These are phyloP conservation scores for Coniochaeta sp. DNA, from an alignment of 2,329 filamentous ascomycete species.

Conservation along the genomic window DNA sequence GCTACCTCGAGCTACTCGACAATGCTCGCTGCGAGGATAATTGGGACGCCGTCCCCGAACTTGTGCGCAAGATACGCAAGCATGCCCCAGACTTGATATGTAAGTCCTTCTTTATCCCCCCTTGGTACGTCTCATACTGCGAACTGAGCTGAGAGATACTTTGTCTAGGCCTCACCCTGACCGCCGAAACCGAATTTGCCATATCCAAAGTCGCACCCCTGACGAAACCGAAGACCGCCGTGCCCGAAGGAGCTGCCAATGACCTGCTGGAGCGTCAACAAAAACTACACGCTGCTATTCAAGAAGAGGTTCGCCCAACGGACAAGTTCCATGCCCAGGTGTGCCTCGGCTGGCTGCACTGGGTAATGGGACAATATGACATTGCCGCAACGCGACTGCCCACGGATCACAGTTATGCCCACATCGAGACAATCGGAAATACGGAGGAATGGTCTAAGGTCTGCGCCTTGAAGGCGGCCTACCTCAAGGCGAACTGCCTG, in stretches of 20 bases:
- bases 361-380: slow-evolving; percentile 63
- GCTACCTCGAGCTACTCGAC: slow-evolving; percentile 79
- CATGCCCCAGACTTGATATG: slow-evolving; percentile 82
- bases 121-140: neutral
- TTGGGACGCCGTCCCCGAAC: slow-evolving; percentile 81
- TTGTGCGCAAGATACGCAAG: slow-evolving; percentile 89
- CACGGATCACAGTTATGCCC: slow-evolving; percentile 47
- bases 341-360: slow-evolving; percentile 80
- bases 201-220: slow-evolving; percentile 47
- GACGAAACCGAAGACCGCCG: slow-evolving; percentile 30
- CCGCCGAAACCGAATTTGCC: slow-evolving; percentile 62
- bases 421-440: slow-evolving; percentile 43
- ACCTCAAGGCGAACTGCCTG: slow-evolving; percentile 64
- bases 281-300: slow-evolving; percentile 48
- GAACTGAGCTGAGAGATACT: neutral
- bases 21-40: slow-evolving; percentile 79
- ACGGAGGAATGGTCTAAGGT: slow-evolving; percentile 73
- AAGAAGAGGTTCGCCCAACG: slow-evolving; percentile 48
- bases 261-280: slow-evolving; percentile 28
- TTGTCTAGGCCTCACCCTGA: slow-evolving; percentile 56
- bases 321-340: slow-evolving; percentile 73
- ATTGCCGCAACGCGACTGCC: slow-evolving; percentile 57
- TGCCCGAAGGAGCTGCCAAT: neutral
- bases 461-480: slow-evolving; percentile 71
- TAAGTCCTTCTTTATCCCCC: slow-evolving; percentile 39